Conservation (phyloP, 257 asterid genomes). For the Henckelia pumila region DNA sequence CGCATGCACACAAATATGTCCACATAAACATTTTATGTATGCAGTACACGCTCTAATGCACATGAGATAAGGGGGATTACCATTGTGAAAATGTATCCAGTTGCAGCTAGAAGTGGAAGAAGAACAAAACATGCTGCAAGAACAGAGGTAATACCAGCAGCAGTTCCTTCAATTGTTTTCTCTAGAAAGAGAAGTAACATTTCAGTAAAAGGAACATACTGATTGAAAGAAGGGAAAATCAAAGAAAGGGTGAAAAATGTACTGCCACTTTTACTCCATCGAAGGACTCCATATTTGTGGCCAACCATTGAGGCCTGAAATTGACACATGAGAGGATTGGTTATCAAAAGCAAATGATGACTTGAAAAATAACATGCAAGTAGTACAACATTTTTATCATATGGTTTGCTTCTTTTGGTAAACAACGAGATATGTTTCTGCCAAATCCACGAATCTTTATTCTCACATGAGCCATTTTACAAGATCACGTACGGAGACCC, state of each 20-base stretch:
- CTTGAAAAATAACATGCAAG: conserved; percentile 7
- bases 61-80: conserved; percentile 35
- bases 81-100: conserved; percentile 77
- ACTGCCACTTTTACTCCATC: conserved; percentile 98
- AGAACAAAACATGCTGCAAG: conserved; percentile 78
- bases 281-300: conserved; percentile 95
- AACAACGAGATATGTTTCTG: background rate
- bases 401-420: background rate
- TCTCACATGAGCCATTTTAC: too few species aligned
- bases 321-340: conserved; percentile 11
- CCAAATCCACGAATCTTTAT: conserved; percentile 10
- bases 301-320: conserved; percentile 94
- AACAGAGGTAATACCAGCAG: conserved; percentile 96
- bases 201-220: conserved; percentile 9
- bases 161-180: conserved; percentile 98
- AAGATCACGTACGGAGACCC: background rate
- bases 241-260: conserved; percentile 21
- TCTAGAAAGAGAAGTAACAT: conserved; percentile 37
- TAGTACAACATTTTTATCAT: background rate
- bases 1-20: background rate
- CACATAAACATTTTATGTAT: background rate
- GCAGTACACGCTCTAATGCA: background rate
- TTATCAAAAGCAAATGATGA: conserved; percentile 19
- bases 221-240: conserved; percentile 15
- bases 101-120: conserved; percentile 83